Evolutionary conservation across 2,329 filamentous ascomycete species (phyloP), one percentile per base, ranked within the genome.

Genomic region (Cladosporium austrohemisphaericum): DNA sequence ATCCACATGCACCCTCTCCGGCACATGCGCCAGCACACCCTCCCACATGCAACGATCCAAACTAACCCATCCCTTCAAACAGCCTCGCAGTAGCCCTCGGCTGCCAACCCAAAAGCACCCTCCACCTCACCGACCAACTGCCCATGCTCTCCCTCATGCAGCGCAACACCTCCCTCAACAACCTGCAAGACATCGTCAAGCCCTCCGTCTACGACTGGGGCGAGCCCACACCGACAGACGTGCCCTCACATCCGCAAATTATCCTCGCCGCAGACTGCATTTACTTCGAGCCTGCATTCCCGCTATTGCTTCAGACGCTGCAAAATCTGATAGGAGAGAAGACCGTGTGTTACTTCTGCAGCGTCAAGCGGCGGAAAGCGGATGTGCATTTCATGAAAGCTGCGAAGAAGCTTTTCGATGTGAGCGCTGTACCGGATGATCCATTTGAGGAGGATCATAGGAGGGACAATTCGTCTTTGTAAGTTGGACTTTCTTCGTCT

Each of bases 251-350:
- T 54, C 88, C 90, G 14, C 83, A 91, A 60, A 76, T 95, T 49
- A 83, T 98, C 49, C 78, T 97, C n/a, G 93, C 93, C 3, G 92
- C 91, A 32, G 93, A 97, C 68, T 97, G 92, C 70, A 90, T 95
- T 41, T 98, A 97, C 73, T 95, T 95, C 67, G 93, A 97, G 69
- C 90, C 92, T 2, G 88, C 93, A 1, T 97, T 97, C 64, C 91
- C 92, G 23, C 75, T 96, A 26, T 77, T 98, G 38, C 78, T 93
- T 63, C 73, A 82, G 55, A 97, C 92, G 5, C 72, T 97, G 56
- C 74, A 79, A 52, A 82, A 87, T 55, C 75, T 96, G 40, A 75
- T 95, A 56, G 78, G 80, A 13, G 77, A 76, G 3, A 65, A 75
- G 8, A 81, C 80, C 0, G 68, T 90, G 35, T 90, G 85, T 66